phyloP scores from a whole-genome alignment of 331 rosid species.

The Rosa hybrid region DNA sequence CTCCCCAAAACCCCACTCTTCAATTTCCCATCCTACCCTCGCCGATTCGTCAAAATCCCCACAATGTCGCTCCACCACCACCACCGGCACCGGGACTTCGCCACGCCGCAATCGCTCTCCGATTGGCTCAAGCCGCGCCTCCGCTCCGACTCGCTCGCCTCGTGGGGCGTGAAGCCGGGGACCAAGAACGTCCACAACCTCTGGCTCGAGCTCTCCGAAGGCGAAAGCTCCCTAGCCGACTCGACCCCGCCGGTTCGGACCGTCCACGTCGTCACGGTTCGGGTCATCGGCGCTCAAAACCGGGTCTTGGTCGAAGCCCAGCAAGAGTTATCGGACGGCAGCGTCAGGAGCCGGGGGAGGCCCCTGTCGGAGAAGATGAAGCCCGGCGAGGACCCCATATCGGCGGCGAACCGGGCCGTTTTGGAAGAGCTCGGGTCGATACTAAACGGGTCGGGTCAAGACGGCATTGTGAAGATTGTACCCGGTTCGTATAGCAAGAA shows the following conservation, averaged over 20 bases:
- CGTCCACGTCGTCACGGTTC: constrained; percentile 67
- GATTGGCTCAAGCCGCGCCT: constrained; percentile 88
- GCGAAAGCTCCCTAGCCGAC: constrained; percentile 82
- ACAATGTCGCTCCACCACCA: constrained; percentile 57
- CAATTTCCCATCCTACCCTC: constrained; percentile 49
- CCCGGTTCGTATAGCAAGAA: constrained; percentile 68
- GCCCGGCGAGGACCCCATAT: constrained; percentile 70
- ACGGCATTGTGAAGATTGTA: constrained; percentile 45
- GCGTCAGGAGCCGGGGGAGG: constrained; percentile 55
- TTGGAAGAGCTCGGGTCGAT: constrained; percentile 85
- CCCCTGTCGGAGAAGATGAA: constrained; percentile 97
- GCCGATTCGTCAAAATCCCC: constrained; percentile 59
- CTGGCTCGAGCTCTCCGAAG: constrained; percentile 88
- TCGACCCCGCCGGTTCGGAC: constrained; percentile 86
- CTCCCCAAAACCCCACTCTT: constrained; percentile 39
- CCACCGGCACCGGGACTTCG: constrained; percentile 44
- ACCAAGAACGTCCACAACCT: constrained; percentile 95
- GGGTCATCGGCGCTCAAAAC: constrained; percentile 43
- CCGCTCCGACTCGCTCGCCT: constrained; percentile 79
- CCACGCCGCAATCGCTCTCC: constrained; percentile 73
- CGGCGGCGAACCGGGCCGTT: constrained; percentile 74
- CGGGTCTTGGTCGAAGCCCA: constrained; percentile 58
- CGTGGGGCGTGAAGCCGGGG: constrained; percentile 91
- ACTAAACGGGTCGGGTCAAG: constrained; percentile 2
- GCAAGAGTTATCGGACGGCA: constrained; percentile 80